Conservation (phyloP, 768 basidiomycete species). For the Rhodotorula sphaerocarpa region DNA sequence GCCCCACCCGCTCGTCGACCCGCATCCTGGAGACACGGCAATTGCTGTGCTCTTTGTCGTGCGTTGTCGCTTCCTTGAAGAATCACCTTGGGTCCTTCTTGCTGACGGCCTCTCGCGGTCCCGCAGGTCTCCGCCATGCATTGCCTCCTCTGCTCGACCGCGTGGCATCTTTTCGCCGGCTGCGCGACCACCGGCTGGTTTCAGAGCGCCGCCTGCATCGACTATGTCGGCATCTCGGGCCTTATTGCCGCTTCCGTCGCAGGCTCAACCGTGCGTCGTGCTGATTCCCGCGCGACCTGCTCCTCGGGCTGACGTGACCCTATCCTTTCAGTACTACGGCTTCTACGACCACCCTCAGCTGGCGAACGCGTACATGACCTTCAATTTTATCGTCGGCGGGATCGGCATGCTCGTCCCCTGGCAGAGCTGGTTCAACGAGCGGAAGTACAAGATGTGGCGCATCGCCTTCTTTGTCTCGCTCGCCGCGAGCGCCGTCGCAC, state of each 20-base stretch:
- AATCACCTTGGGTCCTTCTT: neutral
- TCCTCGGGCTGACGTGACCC: neutral
- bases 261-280: slow-evolving; percentile 22
- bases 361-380: slow-evolving; percentile 28
- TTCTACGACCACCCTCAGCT: slow-evolving; percentile 31
- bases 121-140: slow-evolving; percentile 34
- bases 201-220: slow-evolving; percentile 39
- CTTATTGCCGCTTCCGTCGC: slow-evolving; percentile 37
- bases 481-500: slow-evolving; percentile 35
- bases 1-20: slow-evolving; percentile 14
- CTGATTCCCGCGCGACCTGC: neutral
- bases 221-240: slow-evolving; percentile 39
- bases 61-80: neutral
- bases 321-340: slow-evolving; percentile 28
- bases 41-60: slow-evolving; percentile 33
- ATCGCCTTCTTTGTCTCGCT: slow-evolving; percentile 41
- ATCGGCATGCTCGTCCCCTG: slow-evolving; percentile 36
- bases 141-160: slow-evolving; percentile 39
- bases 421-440: slow-evolving; percentile 37
- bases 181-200: slow-evolving; percentile 38
- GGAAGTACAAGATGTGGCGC: slow-evolving; percentile 33
- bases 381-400: slow-evolving; percentile 28
- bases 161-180: slow-evolving; percentile 41
- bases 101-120: no score
- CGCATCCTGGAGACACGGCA: slow-evolving; percentile 34